phyloP scores from a whole-genome alignment of 495 filamentous ascomycete genomes.

The Penicillium taxi region DNA sequence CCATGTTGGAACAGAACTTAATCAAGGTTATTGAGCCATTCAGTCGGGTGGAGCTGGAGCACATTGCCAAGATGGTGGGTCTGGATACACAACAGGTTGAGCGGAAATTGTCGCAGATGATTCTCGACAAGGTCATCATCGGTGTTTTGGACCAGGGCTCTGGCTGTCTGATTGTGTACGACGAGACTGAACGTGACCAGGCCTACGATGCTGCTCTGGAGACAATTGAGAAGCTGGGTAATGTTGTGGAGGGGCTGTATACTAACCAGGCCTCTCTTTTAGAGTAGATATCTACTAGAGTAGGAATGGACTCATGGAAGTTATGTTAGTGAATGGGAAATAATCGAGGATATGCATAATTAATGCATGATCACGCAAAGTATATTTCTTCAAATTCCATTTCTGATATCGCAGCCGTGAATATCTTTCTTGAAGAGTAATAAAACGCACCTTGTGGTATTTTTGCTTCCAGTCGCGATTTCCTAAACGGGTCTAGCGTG shows the following conservation, averaged over 20 bases:
- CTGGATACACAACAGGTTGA: constrained; percentile 95
- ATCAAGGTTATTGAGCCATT: constrained; percentile 99
- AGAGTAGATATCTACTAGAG: too few relatives aligned
- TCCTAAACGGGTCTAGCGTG: constrained; percentile 36
- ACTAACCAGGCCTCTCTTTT: constrained; percentile 93
- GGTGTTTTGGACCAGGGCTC: constrained; percentile 97
- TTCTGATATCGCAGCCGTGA: too few relatives aligned
- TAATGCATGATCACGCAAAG: too few relatives aligned
- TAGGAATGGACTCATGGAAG: constrained; percentile 17
- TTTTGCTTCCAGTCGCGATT: constrained; percentile 9
- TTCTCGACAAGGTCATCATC: constrained; percentile 96
- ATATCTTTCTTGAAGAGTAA: background rate
- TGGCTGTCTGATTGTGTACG: constrained; percentile 91
- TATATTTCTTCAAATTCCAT: too few relatives aligned
- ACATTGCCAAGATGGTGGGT: constrained; percentile 95
- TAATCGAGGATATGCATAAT: constrained; percentile 15
- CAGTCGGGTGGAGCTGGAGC: constrained; percentile 89
- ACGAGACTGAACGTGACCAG: constrained; percentile 87
- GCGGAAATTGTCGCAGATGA: constrained; percentile 97
- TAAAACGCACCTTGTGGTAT: background rate
- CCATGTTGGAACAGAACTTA: constrained; percentile 97
- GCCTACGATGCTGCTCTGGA: constrained; percentile 89
- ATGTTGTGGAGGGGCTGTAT: constrained; percentile 94
- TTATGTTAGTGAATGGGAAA: constrained; percentile 19
- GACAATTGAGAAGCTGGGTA: constrained; percentile 94